Conservation (phyloP, 805 yeast genomes). For the Metschnikowia orientalis region DNA sequence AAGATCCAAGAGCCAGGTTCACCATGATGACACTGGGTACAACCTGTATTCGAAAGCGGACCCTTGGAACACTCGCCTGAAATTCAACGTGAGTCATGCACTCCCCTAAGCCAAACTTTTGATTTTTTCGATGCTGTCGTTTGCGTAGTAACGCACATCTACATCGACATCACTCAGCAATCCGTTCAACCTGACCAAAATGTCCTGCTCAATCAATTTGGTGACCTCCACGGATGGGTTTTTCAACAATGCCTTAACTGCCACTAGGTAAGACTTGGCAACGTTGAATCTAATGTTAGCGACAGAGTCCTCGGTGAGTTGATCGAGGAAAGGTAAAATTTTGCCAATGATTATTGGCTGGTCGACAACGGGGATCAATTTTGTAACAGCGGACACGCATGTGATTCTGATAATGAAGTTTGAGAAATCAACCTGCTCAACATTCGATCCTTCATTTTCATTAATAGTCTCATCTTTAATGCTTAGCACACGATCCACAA, state of each 20-base stretch:
- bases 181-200: constrained; percentile 61
- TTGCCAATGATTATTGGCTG: constrained; percentile 53
- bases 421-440: constrained; percentile 43
- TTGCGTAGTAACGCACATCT: constrained; percentile 86
- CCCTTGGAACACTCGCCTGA: no score
- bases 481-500: constrained; percentile 67
- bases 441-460: constrained; percentile 21
- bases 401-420: constrained; percentile 93
- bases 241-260: constrained; percentile 49
- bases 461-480: constrained; percentile 19
- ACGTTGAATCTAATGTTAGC: constrained; percentile 95
- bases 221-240: constrained; percentile 18
- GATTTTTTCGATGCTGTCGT: constrained; percentile 47
- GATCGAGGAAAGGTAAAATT: constrained; percentile 75
- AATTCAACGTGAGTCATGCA: no score
- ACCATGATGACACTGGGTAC: no score
- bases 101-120: constrained; percentile 13
- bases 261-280: constrained; percentile 72
- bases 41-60: no score
- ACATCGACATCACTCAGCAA: constrained; percentile 71
- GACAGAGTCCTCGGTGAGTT: constrained; percentile 71
- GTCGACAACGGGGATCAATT: constrained; percentile 67
- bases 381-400: constrained; percentile 81
- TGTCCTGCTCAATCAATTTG: constrained; percentile 35
- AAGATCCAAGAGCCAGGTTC: no score